Evolutionary conservation across 345 rosid genomes (phyloP).

Genomic region (Syzygium aqueum): DNA sequence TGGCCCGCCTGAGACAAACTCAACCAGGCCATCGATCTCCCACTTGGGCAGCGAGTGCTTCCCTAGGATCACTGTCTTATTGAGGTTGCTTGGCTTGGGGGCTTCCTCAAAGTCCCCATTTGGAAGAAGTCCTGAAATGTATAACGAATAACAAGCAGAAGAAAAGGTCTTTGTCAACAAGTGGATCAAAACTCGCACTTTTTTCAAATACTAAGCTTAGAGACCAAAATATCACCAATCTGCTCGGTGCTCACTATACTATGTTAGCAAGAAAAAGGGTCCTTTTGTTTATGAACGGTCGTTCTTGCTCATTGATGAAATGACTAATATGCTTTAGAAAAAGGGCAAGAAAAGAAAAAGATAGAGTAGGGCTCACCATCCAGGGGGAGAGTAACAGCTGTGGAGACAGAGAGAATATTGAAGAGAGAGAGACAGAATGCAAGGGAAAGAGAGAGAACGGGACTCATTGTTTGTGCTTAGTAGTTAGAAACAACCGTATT

Average conservation of each 20-base stretch:
- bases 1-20: slow-evolving; percentile 70
- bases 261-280: not conserved
- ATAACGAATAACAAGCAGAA: not conserved
- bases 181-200: not conserved
- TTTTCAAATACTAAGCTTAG: not conserved
- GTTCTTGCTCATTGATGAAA: not conserved
- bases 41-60: slow-evolving; percentile 77
- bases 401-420: not conserved
- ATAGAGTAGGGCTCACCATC: slow-evolving; percentile 14
- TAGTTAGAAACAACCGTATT: not conserved
- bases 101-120: slow-evolving; percentile 67
- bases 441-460: not conserved
- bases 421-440: slow-evolving; percentile 2
- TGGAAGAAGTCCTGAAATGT: slow-evolving; percentile 34
- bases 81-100: slow-evolving; percentile 52
- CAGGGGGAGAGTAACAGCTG: slow-evolving; percentile 7
- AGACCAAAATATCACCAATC: not conserved
- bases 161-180: not conserved
- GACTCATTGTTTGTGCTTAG: slow-evolving; percentile 2
- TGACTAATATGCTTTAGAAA: not conserved
- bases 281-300: not conserved
- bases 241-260: not conserved
- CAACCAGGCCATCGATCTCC: slow-evolving; percentile 64
- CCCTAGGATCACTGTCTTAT: slow-evolving; percentile 59
- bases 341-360: not conserved